Evolutionary conservation across 371 early-diverging fungal genomes (phyloP).

Genomic region (Apophysomyces elegans): DNA sequence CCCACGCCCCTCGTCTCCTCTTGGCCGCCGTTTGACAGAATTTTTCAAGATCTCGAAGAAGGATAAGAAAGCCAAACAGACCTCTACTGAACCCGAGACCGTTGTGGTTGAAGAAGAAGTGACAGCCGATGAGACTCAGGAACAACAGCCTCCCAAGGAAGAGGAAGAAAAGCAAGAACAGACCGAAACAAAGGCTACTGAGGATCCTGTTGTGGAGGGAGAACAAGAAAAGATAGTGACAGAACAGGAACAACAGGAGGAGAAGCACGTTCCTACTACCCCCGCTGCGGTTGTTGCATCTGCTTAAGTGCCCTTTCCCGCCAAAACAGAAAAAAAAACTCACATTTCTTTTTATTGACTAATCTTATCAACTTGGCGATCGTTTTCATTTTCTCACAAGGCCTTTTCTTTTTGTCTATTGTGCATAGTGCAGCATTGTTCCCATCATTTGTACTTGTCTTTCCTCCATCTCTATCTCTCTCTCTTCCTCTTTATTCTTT

Average conservation of each 20-base stretch:
- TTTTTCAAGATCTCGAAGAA: conserved; percentile 16
- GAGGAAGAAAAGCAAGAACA: not conserved
- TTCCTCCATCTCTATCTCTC: not conserved
- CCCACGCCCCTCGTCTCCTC: conserved; percentile 10
- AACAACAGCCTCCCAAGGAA: not conserved
- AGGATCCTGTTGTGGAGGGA: conserved; percentile 14
- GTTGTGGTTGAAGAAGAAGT: conserved; percentile 8
- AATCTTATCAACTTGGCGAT: not conserved
- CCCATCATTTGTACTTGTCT: not conserved
- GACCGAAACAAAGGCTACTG: conserved; percentile 11
- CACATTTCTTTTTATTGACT: not conserved
- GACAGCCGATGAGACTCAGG: conserved; percentile 3
- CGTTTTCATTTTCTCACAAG: not conserved
- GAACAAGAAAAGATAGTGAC: not conserved
- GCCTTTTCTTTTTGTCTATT: conserved; percentile 5
- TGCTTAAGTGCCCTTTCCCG: not conserved
- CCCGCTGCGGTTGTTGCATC: conserved; percentile 9
- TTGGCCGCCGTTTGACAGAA: conserved; percentile 20
- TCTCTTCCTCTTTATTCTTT: conserved; percentile 14
- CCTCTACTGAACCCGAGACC: not conserved
- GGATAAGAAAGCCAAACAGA: conserved; percentile 16
- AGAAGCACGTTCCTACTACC: conserved; percentile 11
- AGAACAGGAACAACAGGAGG: conserved; percentile 13
- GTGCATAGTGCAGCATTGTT: conserved; percentile 10
- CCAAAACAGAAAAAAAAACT: not conserved